Conservation (phyloP, 257 asterid species). For the Solanum piurae region DNA sequence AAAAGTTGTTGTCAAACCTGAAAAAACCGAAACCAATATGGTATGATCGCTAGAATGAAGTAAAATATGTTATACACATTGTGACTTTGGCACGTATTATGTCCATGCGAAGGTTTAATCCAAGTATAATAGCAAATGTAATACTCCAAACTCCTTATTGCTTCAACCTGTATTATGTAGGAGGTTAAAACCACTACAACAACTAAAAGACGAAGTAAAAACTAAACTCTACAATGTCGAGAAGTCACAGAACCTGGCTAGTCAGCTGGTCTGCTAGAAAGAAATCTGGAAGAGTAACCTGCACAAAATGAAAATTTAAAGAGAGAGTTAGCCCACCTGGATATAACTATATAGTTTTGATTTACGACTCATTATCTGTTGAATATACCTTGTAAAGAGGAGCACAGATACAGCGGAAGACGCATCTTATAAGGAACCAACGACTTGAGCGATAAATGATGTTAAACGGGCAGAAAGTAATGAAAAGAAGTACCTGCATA, state of each 20-base stretch:
- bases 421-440: conserved; percentile 43
- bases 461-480: conserved; percentile 54
- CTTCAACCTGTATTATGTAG: conserved; percentile 49
- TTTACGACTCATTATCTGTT: background rate
- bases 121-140: conserved; percentile 62
- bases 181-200: background rate
- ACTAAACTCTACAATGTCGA: background rate
- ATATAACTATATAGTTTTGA: background rate
- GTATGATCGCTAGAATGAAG: conserved; percentile 58
- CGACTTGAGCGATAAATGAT: conserved; percentile 64
- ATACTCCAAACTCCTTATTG: conserved; percentile 69
- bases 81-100: conserved; percentile 30
- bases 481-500: conserved; percentile 40
- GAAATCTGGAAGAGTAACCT: conserved; percentile 67
- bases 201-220: background rate
- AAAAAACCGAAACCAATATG: conserved; percentile 78
- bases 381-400: conserved; percentile 60
- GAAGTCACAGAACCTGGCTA: conserved; percentile 49
- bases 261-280: conserved; percentile 79
- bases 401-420: conserved; percentile 60
- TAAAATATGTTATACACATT: conserved; percentile 52
- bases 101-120: conserved; percentile 19
- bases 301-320: conserved; percentile 5
- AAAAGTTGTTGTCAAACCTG: conserved; percentile 37
- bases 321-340: background rate